Evolutionary conservation across 805 yeast species (phyloP).

Genomic region (Candida fluviatilis): DNA sequence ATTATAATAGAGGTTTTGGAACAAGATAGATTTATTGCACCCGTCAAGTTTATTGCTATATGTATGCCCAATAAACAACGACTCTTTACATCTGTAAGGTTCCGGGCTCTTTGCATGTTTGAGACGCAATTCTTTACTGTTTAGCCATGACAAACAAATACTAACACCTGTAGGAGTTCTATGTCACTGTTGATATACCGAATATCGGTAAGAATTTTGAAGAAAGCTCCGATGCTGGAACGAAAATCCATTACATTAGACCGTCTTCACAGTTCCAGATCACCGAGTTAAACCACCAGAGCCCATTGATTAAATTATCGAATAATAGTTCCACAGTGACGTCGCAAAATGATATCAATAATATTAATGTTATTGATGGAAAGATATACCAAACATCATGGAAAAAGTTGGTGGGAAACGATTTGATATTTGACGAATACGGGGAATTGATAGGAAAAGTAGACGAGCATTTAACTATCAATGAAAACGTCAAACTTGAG

Average conservation of each 20-base stretch:
- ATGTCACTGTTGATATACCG: constrained; percentile 32
- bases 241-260: constrained; percentile 25
- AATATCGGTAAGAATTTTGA: constrained; percentile 12
- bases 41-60: background rate
- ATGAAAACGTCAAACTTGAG: constrained; percentile 21
- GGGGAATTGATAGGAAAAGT: constrained; percentile 39
- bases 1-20: constrained; percentile 5
- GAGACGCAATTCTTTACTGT: too few species aligned
- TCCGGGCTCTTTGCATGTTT: too few species aligned
- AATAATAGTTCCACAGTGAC: constrained; percentile 19
- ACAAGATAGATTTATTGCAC: too few species aligned
- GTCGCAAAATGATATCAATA: constrained; percentile 16
- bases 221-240: constrained; percentile 7
- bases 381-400: constrained; percentile 70
- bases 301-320: constrained; percentile 34
- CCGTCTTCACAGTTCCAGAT: constrained; percentile 40
- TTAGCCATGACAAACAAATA: too few species aligned
- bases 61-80: too few species aligned
- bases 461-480: constrained; percentile 33
- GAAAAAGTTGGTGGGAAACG: constrained; percentile 79
- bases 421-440: constrained; percentile 38
- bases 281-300: constrained; percentile 26
- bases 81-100: too few species aligned
- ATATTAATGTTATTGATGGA: constrained; percentile 34
- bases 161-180: constrained; percentile 26